Conservation (phyloP, 805 yeast genomes). For the Blastobotrys peoriensis region DNA sequence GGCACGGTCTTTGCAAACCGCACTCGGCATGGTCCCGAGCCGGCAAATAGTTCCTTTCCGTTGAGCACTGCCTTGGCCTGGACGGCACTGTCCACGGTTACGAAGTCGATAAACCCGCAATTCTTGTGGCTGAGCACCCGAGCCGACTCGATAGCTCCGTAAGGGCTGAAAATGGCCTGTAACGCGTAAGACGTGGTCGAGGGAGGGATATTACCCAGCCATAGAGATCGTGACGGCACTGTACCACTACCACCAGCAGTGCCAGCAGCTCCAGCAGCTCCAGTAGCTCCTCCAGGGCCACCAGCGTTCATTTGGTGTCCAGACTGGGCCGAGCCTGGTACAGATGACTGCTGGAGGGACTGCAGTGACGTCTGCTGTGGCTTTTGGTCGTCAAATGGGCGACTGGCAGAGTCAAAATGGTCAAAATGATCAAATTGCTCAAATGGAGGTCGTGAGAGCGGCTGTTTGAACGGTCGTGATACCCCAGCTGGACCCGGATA, state of each 20-base stretch:
- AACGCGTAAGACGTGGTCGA: constrained; percentile 48
- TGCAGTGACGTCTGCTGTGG: neutral
- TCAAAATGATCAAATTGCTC: no score
- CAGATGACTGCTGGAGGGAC: neutral
- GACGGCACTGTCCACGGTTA: constrained; percentile 67
- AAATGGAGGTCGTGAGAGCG: neutral
- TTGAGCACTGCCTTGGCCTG: constrained; percentile 70
- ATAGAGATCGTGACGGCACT: constrained; percentile 63
- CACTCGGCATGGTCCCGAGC: constrained; percentile 63
- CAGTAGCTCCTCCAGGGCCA: constrained; percentile 51
- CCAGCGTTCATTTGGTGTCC: constrained; percentile 29
- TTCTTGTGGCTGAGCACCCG: constrained; percentile 45
- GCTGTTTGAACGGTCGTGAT: neutral
- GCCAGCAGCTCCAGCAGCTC: neutral
- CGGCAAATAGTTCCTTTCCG: constrained; percentile 78
- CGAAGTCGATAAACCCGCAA: constrained; percentile 66
- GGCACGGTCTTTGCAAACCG: constrained; percentile 70
- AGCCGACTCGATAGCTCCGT: constrained; percentile 57
- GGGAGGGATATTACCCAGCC: constrained; percentile 76
- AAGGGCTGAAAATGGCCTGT: constrained; percentile 53
- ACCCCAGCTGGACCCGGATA: neutral
- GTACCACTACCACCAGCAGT: neutral
- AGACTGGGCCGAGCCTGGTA: neutral
- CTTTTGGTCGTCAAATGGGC: neutral
- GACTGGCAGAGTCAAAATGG: neutral